Evolutionary conservation across 805 yeast genomes (phyloP).

Genomic region (Pichia paraexigua): DNA sequence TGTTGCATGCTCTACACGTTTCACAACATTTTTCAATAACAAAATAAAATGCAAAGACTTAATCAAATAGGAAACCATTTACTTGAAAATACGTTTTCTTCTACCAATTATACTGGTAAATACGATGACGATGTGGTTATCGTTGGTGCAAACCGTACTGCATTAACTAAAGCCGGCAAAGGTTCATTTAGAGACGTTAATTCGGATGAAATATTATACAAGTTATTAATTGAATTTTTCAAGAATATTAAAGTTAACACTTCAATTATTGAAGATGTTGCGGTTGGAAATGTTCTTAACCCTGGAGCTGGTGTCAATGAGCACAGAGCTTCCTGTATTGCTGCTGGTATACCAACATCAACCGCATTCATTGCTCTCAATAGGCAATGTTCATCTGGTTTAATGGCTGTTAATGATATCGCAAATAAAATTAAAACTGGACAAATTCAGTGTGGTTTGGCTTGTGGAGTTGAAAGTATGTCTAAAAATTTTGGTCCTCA

Average conservation of each 20-base stretch:
- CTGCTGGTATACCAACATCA: slow-evolving; percentile 81
- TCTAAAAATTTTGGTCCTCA: slow-evolving; percentile 80
- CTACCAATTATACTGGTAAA: slow-evolving; percentile 49
- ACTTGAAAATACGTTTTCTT: slow-evolving; percentile 18
- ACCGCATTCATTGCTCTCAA: slow-evolving; percentile 78
- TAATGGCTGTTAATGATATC: slow-evolving; percentile 82
- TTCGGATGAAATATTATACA: slow-evolving; percentile 68
- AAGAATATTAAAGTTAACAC: slow-evolving; percentile 44
- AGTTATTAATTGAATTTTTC: slow-evolving; percentile 56
- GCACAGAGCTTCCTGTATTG: slow-evolving; percentile 85
- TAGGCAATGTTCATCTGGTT: slow-evolving; percentile 93
- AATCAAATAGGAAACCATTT: slow-evolving; percentile 10
- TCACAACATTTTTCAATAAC: no score
- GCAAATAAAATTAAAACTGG: slow-evolving; percentile 84
- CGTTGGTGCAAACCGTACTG: slow-evolving; percentile 85
- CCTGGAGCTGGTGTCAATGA: slow-evolving; percentile 93
- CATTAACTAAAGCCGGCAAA: slow-evolving; percentile 79
- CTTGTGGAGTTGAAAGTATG: slow-evolving; percentile 94
- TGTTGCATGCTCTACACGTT: no score
- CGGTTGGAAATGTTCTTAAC: slow-evolving; percentile 87
- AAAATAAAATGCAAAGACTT: slow-evolving; percentile 11
- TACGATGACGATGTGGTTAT: slow-evolving; percentile 68
- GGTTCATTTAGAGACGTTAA: slow-evolving; percentile 80
- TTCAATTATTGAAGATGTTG: slow-evolving; percentile 67
- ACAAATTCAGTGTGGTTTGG: slow-evolving; percentile 86